A percentile compares a stretch with the other conserved stretches of the same genome.
phyloP scores from a whole-genome alignment of 176 grass and related monocot genomes.

The Rhynchospora breviuscula region DNA sequence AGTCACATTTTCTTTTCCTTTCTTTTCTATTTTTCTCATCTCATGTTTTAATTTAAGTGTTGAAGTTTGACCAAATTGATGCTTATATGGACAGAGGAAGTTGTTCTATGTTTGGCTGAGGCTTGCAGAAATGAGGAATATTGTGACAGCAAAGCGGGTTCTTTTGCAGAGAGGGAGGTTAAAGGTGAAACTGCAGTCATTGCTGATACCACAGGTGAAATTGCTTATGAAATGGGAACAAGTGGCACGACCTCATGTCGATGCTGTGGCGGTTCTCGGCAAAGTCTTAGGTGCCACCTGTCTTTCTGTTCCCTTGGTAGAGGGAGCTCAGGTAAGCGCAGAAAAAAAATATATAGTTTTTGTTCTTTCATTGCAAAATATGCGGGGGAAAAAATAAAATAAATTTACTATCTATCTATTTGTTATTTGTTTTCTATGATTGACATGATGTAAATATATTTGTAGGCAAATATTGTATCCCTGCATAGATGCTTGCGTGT shows the following conservation, averaged over 20 bases:
- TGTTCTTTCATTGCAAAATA: neutral
- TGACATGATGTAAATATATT: neutral
- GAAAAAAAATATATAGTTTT: neutral
- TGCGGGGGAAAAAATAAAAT: neutral
- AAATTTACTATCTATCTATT: neutral
- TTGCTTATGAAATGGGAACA: conserved; percentile 60
- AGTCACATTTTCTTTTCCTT: neutral
- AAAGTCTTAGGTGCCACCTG: conserved; percentile 44
- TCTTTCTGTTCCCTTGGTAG: conserved; percentile 51
- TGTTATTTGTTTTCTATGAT: neutral
- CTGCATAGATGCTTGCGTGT: conserved; percentile 35
- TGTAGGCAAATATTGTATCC: conserved; percentile 37
- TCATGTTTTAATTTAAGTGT: neutral
- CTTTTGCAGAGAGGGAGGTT: conserved; percentile 65
- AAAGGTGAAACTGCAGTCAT: conserved; percentile 57
- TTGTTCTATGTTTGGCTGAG: conserved; percentile 80
- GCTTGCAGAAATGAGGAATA: conserved; percentile 62
- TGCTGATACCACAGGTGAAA: conserved; percentile 47
- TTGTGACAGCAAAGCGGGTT: conserved; percentile 77
- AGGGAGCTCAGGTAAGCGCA: conserved; percentile 48
- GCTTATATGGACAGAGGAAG: conserved; percentile 50
- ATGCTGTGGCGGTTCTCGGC: conserved; percentile 45
- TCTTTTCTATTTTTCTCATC: neutral
- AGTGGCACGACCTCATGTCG: conserved; percentile 37
- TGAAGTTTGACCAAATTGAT: neutral